These are phyloP conservation scores for Hymenoscyphus infarciens DNA, from an alignment of 2,329 filamentous ascomycete genomes.

Conservation along the genomic window DNA sequence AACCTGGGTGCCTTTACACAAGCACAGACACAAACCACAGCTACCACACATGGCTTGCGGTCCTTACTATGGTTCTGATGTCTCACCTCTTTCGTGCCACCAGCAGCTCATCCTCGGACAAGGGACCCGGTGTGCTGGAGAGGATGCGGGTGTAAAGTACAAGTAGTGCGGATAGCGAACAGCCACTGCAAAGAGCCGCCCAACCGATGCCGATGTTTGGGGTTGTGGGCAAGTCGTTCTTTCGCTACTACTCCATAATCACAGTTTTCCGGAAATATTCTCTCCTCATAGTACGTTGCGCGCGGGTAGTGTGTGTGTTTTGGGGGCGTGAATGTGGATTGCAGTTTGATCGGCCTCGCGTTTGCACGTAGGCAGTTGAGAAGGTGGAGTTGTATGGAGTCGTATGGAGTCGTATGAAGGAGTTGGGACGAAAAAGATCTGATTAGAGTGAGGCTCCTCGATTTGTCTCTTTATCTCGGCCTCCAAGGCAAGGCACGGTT, in stretches of 20 bases:
- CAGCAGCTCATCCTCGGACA: slow-evolving; percentile 1
- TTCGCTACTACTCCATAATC: background rate
- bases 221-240: background rate
- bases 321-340: slow-evolving; percentile 1
- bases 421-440: background rate
- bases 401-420: slow-evolving; percentile 1
- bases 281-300: background rate
- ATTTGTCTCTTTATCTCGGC: background rate
- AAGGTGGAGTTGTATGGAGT: background rate
- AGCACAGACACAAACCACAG: slow-evolving; percentile 10
- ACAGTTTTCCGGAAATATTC: background rate
- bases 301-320: background rate
- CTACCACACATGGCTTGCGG: slow-evolving; percentile 1
- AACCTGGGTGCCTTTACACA: slow-evolving; percentile 1
- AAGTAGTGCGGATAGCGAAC: background rate
- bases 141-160: slow-evolving; percentile 7
- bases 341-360: background rate
- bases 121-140: slow-evolving; percentile 12
- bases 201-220: background rate
- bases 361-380: background rate
- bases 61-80: slow-evolving; percentile 6
- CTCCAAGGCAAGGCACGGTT: background rate
- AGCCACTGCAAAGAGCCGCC: slow-evolving; percentile 3
- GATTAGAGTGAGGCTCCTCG: background rate
- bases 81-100: slow-evolving; percentile 2